Percentiles rank a stretch among this genome's conserved stretches.
These are phyloP conservation scores for Xylaria multiplex DNA, from an alignment of 2,329 filamentous ascomycete genomes.

Conservation along the genomic window DNA sequence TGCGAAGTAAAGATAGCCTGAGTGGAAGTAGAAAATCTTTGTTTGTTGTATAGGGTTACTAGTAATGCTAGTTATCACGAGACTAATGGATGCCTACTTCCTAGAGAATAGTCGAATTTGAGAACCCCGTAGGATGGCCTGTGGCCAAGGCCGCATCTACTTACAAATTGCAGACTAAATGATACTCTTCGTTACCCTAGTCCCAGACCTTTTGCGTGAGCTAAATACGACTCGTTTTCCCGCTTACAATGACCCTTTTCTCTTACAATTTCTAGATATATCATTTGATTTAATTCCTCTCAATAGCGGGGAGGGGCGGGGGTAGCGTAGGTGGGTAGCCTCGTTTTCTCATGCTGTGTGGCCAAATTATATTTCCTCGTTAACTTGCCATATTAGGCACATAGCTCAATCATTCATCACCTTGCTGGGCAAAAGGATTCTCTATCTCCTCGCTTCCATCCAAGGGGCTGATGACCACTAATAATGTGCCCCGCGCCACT, in stretches of 20 bases:
- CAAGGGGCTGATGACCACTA: conserved; percentile 90
- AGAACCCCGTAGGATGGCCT: neutral
- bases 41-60: neutral
- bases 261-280: conserved; percentile 16
- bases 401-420: conserved; percentile 69
- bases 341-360: neutral
- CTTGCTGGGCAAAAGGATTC: conserved; percentile 86
- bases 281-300: conserved; percentile 7
- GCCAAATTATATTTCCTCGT: conserved; percentile 6
- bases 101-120: neutral
- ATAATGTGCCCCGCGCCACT: conserved; percentile 89
- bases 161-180: conserved; percentile 11
- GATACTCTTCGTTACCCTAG: neutral
- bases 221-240: neutral
- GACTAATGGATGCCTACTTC: neutral
- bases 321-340: neutral
- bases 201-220: neutral
- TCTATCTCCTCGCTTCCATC: conserved; percentile 96
- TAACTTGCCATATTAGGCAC: neutral
- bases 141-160: neutral
- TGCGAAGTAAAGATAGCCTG: neutral
- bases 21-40: neutral
- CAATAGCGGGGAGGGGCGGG: neutral
- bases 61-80: neutral
- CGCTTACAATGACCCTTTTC: neutral